Conservation (phyloP, 2,329 filamentous ascomycete genomes). For the Aspergillus niger region DNA sequence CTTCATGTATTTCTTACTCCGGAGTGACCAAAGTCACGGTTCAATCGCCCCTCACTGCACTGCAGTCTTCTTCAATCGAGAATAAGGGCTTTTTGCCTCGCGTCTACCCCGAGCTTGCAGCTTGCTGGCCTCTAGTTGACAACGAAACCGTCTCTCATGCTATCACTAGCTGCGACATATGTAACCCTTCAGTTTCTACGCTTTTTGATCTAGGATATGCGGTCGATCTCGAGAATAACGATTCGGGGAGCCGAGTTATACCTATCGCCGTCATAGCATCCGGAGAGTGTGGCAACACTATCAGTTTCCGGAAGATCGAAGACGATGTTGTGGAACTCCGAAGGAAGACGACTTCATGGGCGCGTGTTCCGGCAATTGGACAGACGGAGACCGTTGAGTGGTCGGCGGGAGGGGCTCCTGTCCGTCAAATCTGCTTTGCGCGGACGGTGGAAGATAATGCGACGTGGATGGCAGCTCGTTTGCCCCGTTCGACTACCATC, state of each 20-base stretch:
- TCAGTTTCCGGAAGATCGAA: conserved; percentile 47
- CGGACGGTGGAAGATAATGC: conserved; percentile 43
- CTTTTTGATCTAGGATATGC: conserved; percentile 56
- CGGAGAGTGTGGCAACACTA: conserved; percentile 50
- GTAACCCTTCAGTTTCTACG: conserved; percentile 39
- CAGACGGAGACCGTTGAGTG: conserved; percentile 50
- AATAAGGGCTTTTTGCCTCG: conserved; percentile 29
- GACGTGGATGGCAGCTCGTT: conserved; percentile 55
- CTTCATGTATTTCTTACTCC: conserved; percentile 31
- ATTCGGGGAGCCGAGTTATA: conserved; percentile 29
- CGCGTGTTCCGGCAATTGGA: conserved; percentile 46
- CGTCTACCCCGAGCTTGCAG: conserved; percentile 40
- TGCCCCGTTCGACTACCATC: conserved; percentile 48
- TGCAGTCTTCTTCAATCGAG: conserved; percentile 20
- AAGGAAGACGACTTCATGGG: conserved; percentile 22
- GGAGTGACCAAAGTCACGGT: conserved; percentile 34
- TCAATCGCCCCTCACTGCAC: conserved; percentile 22
- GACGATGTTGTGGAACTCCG: conserved; percentile 31
- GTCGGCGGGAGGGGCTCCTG: conserved; percentile 51
- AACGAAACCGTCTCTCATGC: conserved; percentile 37
- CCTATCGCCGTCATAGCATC: conserved; percentile 41
- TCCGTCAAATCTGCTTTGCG: conserved; percentile 59
- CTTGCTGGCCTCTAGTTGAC: conserved; percentile 32
- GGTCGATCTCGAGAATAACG: conserved; percentile 36
- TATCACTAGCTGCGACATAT: conserved; percentile 31